Base-by-base conservation (phyloP, 768 basidiomycete species). In the Boletus sp. region DNA sequence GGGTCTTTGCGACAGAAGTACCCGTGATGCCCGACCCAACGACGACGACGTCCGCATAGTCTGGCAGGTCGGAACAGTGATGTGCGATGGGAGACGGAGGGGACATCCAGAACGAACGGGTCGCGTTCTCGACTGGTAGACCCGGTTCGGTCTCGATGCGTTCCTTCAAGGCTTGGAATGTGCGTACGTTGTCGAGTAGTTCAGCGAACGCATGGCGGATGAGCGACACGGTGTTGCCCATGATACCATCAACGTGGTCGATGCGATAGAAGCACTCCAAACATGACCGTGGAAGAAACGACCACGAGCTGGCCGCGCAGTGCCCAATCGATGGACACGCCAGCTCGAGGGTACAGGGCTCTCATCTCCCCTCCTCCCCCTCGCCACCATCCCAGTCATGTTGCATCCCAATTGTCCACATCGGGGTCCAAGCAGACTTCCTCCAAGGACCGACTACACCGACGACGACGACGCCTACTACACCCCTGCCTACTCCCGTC, bases 21-120 rank as follows among this genome's bases (percentile, higher is more conserved):
- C 88, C 87, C 0, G 88, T 84, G 54, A 91, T 87, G 0, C 89
- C 89, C n/a, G 84, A 85, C 3, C 89, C 89, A 50, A 91, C 79
- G 47, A 91, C 74, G 25, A 89, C 80, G 4, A 90, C 69, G 59
- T 90, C 88, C 1, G 79, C 85, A 50, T 83, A 70, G 0, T 63
- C 62, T 5, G 70, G 70, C 21, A 70, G 35, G 30, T 63, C 49
- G 4, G 68, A 64, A 42, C 47, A 51, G 47, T 70, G 45, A 0
- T 76, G 78, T 8, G 82, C 72, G 30, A 85, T 75, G 7, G 77
- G 68, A 3, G 84, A 78, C 0, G 73, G 71, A 0, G 85, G 84
- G 10, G 72, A 60, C 39, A 78, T 79, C 88, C 88, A 91, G 65
- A 85, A 88, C 1, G 88, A 75, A 10, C 69, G 65, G 0, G 79